These are phyloP conservation scores for Colletotrichum karsti DNA, from an alignment of 2,329 filamentous ascomycete genomes.

Conservation along the genomic window DNA sequence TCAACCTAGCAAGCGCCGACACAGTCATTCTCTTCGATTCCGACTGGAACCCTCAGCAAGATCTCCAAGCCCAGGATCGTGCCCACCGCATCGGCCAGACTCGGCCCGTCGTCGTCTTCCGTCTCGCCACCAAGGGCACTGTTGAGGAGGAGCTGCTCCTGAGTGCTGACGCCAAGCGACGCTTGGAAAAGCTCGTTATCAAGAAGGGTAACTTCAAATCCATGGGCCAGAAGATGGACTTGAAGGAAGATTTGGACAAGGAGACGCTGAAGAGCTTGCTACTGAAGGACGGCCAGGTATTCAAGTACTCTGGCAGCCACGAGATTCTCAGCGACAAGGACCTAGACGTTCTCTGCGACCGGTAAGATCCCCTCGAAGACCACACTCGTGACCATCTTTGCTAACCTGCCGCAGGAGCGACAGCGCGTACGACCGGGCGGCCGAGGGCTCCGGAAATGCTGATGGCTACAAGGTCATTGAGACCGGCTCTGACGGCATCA, in stretches of 20 bases:
- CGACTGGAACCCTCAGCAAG: constrained; percentile 96
- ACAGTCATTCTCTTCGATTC: constrained; percentile 92
- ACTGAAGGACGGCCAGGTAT: constrained; percentile 76
- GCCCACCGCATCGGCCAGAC: constrained; percentile 96
- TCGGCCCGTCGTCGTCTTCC: constrained; percentile 89
- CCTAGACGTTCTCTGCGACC: constrained; percentile 80
- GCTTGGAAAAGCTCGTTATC: constrained; percentile 94
- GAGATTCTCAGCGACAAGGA: constrained; percentile 80
- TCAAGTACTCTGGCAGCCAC: constrained; percentile 65
- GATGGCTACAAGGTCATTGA: constrained; percentile 82
- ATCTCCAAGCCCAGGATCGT: constrained; percentile 94
- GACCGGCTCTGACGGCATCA: constrained; percentile 68
- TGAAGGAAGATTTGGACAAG: constrained; percentile 63
- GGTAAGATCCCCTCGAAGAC: constrained; percentile 44
- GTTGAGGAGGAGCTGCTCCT: constrained; percentile 89
- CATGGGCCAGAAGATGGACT: constrained; percentile 68
- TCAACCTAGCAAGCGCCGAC: constrained; percentile 91
- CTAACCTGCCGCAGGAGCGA: constrained; percentile 52
- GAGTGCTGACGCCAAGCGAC: constrained; percentile 89
- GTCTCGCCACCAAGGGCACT: constrained; percentile 90
- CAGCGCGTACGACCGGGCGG: constrained; percentile 73
- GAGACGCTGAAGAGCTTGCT: constrained; percentile 70
- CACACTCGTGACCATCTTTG: background rate
- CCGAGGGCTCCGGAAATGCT: constrained; percentile 78
- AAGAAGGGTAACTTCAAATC: constrained; percentile 87